Evolutionary conservation across 352 stramenopile species (phyloP), one percentile per base, ranked within the genome.

Genomic region (Lagenidium sp.): DNA sequence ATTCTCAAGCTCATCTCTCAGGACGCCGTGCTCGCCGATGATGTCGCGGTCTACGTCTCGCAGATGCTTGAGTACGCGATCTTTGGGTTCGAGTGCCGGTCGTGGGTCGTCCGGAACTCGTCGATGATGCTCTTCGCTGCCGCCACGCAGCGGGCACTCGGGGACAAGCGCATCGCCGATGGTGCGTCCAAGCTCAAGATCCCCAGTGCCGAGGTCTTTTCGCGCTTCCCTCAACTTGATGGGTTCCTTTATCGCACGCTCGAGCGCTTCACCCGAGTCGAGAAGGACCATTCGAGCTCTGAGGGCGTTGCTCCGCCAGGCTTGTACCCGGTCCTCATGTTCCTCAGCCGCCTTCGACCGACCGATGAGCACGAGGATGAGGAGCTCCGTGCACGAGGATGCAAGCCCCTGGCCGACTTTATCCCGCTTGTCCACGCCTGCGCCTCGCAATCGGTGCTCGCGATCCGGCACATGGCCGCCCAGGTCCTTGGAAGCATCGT

Each of bases 121-220:
- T 74, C 81, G 1, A 96, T 95, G 83, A 96, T 96, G 85, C 71
- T 96, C 31, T 95, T 95, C 37, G 73, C 81, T 2, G 83, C 83
- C 0, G 66, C 75, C 2, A 85, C 76, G 1, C 79, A 91, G 50
- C 73, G 82, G 36, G 79, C 73, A 18, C 71, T 94, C 32, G 79
- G 77, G 36, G 79, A 92, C 47, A 91, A 94, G 46, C 75, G 82
- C 23, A 79, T 91, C 46, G 79, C 79, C 10, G 82, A 92, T 39
- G 76, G 76, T 19, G 67, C 68, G 21, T 77, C 63, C 6, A 43
- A 53, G n/a, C 51, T 73, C 45, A 76, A 81, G 32, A 65, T 92
- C n/a, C 50, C 76, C 12, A 79, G 72, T 32, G 53, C 61, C 15
- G 75, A 89, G 26, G 75, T 94, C 2, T 92, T 94, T 47, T 82